Evolutionary conservation across 2,329 filamentous ascomycete species (phyloP), one percentile per base, ranked within the genome.

Genomic region (Periconia sp.): DNA sequence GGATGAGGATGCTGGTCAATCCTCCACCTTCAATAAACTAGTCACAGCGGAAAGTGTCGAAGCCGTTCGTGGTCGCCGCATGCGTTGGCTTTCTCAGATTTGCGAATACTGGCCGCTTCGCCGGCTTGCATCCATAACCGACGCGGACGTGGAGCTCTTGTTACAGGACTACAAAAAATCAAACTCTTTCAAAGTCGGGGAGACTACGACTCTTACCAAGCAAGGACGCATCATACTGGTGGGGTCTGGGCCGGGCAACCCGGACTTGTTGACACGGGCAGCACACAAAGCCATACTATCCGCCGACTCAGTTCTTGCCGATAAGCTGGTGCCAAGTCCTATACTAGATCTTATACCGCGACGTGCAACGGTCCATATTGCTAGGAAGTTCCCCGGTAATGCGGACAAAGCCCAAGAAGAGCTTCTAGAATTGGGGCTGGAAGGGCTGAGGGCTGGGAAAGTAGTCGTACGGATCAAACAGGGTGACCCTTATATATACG

Each of bases 61-160:
- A 55, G 87, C 87, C 2, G 84, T 86, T 15, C 91, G 91, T 69
- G 92, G 84, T 19, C 82, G 93, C 55, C 84, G 94, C 48, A 92
- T 96, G 80, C 85, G 94, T 53, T 99, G 94, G 94, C 80, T 99
- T 1, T 85, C 89, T 18, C 94, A 99, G 71, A 91, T 99, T 49
- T 99, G 94, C 81, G 94, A 99, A 78, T 99, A 99, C 76, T 99
- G 94, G 94, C 92, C 94, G 1, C 81, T 99, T 23, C 87, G 86
- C 58, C 85, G 90, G 17, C 82, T 99, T 1, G 91, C 92, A 8
- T 81, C 82, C 41, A 88, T 97, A 58, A 88, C 84, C 3, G 91
- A 96, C 65, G 82, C 82, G 9, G 92, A 97, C 62, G 86, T 97
- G 7, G 85, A 90, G 15, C 73, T 77, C 13, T 85, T 97, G 0